A percentile compares a stretch with the other conserved stretches of the same genome.
Conservation (phyloP, 1,284 basidiomycete genomes). For the Leccinum ambiguum region DNA sequence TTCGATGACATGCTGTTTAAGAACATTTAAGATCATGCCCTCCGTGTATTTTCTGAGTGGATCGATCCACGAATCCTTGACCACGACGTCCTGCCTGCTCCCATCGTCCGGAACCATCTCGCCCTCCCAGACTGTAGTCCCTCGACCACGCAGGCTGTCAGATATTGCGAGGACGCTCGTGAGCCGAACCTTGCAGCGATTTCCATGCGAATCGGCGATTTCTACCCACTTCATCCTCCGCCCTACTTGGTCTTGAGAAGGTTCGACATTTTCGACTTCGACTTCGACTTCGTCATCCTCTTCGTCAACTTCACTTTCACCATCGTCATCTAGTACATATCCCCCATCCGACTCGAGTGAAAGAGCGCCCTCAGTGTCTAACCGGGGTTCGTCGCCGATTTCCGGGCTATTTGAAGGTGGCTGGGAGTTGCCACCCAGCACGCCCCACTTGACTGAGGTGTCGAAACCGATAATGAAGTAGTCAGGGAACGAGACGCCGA, state of each 20-base stretch:
- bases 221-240: neutral
- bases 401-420: neutral
- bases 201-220: neutral
- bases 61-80: slow-evolving; percentile 13
- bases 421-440: neutral
- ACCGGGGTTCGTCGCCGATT: neutral
- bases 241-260: neutral
- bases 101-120: neutral
- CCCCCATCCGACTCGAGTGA: no score
- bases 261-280: neutral
- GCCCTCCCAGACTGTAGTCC: slow-evolving; percentile 11
- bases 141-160: slow-evolving; percentile 6
- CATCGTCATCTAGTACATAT: no score
- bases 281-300: neutral
- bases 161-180: slow-evolving; percentile 3
- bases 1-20: neutral
- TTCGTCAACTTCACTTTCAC: no score
- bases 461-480: neutral
- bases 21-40: slow-evolving; percentile 6
- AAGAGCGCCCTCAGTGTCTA: neutral
- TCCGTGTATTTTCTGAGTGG: slow-evolving; percentile 11
- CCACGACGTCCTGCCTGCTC: neutral
- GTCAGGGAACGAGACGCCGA: neutral
- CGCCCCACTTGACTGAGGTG: neutral
- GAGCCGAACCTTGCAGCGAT: neutral